phyloP scores from a whole-genome alignment of 805 yeast genomes.

The Wickerhamiella nectarea region DNA sequence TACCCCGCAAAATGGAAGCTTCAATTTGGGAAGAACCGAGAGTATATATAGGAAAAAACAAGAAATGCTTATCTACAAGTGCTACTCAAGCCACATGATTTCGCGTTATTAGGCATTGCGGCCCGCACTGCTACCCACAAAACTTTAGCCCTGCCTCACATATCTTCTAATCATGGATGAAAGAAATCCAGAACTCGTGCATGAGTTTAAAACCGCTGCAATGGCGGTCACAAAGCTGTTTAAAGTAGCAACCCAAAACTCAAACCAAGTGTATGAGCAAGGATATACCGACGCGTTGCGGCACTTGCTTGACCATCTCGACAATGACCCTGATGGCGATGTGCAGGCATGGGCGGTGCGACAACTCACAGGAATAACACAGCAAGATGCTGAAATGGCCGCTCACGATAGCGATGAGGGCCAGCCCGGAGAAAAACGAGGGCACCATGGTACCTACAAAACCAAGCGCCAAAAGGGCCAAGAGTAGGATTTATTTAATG shows the following conservation, averaged over 20 bases:
- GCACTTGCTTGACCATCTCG: conserved; percentile 9
- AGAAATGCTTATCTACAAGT: too few relatives aligned
- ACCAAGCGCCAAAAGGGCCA: conserved; percentile 6
- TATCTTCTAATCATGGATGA: conserved; percentile 4
- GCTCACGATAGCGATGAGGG: conserved; percentile 2
- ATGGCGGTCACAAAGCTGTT: conserved; percentile 10
- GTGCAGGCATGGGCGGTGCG: conserved; percentile 8
- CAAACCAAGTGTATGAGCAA: conserved; percentile 6
- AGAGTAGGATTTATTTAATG: background rate
- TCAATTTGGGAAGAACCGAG: too few relatives aligned
- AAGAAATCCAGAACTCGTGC: conserved; percentile 1
- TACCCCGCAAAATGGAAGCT: too few relatives aligned
- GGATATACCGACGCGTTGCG: conserved; percentile 9
- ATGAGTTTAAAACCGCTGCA: conserved; percentile 11
- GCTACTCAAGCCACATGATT: background rate
- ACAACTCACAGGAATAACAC: conserved; percentile 6
- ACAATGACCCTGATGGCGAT: conserved; percentile 3
- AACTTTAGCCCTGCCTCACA: background rate
- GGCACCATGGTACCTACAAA: conserved; percentile 2
- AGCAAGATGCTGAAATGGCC: conserved; percentile 1
- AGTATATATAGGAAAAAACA: too few relatives aligned
- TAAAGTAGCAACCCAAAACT: conserved; percentile 3
- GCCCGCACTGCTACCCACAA: background rate
- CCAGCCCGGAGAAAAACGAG: conserved; percentile 9
- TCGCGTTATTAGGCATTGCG: too few relatives aligned